phyloP scores from a whole-genome alignment of 2,329 filamentous ascomycete genomes.

The Rugonectria rugulosa region DNA sequence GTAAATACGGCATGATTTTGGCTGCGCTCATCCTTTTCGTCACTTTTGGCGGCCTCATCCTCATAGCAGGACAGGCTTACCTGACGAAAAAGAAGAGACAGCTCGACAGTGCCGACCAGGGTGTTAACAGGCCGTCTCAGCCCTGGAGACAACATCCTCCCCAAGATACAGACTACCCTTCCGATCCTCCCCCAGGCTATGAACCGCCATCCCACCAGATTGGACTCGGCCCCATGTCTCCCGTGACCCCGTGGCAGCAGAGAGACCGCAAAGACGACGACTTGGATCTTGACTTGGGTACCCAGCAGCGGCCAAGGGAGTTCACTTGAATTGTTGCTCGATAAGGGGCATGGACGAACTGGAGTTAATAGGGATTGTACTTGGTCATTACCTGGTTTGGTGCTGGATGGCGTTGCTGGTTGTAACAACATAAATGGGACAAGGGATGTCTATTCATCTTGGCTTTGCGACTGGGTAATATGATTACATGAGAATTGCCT shows the following conservation, averaged over 20 bases:
- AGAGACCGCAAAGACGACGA: constrained; percentile 40
- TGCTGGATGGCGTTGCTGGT: neutral
- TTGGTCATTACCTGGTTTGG: neutral
- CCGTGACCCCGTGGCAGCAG: constrained; percentile 40
- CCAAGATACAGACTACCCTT: constrained; percentile 31
- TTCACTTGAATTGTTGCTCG: constrained; percentile 34
- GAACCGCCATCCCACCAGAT: constrained; percentile 43
- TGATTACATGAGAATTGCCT: constrained; percentile 4
- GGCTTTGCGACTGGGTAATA: constrained; percentile 2
- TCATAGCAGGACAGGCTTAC: constrained; percentile 42
- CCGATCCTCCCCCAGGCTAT: constrained; percentile 44
- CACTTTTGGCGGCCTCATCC: constrained; percentile 50
- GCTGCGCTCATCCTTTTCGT: constrained; percentile 54
- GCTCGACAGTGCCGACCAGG: constrained; percentile 27
- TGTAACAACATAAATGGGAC: constrained; percentile 1
- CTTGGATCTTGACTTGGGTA: constrained; percentile 41
- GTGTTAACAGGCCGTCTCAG: constrained; percentile 35
- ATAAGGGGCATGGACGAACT: neutral
- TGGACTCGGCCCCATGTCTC: constrained; percentile 38
- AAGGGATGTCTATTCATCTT: neutral
- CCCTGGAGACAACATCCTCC: constrained; percentile 40
- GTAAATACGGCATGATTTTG: constrained; percentile 56
- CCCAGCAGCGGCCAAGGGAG: constrained; percentile 43
- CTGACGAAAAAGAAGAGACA: constrained; percentile 30
- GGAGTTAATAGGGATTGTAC: constrained; percentile 31